phyloP scores from a whole-genome alignment of 2,329 filamentous ascomycete genomes.

The Penicillium janthinellum region DNA sequence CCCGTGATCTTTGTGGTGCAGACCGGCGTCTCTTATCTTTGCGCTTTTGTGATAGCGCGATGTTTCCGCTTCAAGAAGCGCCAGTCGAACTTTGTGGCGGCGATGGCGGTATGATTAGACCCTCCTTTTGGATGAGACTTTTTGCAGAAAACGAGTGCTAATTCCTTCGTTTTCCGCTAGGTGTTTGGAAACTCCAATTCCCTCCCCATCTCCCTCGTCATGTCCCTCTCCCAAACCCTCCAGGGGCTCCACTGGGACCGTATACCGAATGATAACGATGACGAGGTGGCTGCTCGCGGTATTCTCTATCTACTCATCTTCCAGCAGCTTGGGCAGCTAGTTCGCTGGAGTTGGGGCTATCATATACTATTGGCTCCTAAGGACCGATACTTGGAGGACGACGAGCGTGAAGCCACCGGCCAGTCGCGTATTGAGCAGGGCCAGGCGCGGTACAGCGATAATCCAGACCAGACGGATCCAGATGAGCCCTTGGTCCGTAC shows the following conservation, averaged over 20 bases:
- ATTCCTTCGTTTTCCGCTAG: constrained; percentile 36
- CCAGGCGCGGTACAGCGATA: constrained; percentile 44
- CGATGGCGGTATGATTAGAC: constrained; percentile 71
- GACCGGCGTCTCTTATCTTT: constrained; percentile 80
- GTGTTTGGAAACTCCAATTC: constrained; percentile 99
- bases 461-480: constrained; percentile 40
- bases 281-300: constrained; percentile 88
- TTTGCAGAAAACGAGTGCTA: neutral
- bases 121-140: neutral
- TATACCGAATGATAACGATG: constrained; percentile 88
- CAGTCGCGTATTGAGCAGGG: constrained; percentile 42
- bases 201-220: constrained; percentile 90
- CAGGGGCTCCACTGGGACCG: constrained; percentile 91
- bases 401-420: constrained; percentile 38
- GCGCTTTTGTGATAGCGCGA: constrained; percentile 70
- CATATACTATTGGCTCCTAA: constrained; percentile 89
- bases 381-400: constrained; percentile 54
- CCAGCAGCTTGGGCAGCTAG: constrained; percentile 91
- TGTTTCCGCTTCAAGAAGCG: constrained; percentile 80
- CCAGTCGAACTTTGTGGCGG: constrained; percentile 89
- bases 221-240: constrained; percentile 90
- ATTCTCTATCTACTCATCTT: constrained; percentile 97
- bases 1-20: constrained; percentile 91
- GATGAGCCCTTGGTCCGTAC: constrained; percentile 41
- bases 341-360: constrained; percentile 98